A percentile compares a stretch with the other conserved stretches of the same genome.
Conservation (phyloP, 208 protist species). For the Trypanosomatidae sp. region DNA sequence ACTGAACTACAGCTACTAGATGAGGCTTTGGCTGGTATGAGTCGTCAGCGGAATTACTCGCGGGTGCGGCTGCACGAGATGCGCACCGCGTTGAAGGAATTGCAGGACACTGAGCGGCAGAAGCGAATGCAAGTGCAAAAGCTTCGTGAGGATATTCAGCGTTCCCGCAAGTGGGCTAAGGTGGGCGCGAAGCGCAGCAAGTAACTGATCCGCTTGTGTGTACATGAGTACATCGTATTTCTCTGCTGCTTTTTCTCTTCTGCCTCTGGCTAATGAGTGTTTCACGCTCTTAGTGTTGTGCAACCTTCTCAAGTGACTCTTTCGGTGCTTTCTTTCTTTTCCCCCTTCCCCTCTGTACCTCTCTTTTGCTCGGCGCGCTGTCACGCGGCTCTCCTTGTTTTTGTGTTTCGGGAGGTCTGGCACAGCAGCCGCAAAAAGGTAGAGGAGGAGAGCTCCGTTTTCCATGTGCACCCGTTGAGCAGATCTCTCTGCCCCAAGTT, state of each 20-base stretch:
- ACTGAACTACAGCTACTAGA: slow-evolving; percentile 35
- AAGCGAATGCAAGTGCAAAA: slow-evolving; percentile 43
- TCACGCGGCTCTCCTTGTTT: background rate
- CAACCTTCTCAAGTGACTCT: background rate
- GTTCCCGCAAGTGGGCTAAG: slow-evolving; percentile 14
- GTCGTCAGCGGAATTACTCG: slow-evolving; percentile 18
- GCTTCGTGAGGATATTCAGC: slow-evolving; percentile 29
- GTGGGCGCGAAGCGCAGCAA: slow-evolving; percentile 12
- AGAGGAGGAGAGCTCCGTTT: background rate
- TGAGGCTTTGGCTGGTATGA: slow-evolving; percentile 27
- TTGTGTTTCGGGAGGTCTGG: background rate
- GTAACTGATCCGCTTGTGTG: slow-evolving; percentile 3
- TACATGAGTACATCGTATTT: background rate
- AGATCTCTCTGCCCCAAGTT: background rate
- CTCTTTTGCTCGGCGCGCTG: background rate
- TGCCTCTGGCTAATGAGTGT: background rate
- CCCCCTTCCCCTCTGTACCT: too few species aligned
- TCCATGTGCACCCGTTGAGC: background rate
- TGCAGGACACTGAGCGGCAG: slow-evolving; percentile 33
- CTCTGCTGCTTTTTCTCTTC: slow-evolving; percentile 2
- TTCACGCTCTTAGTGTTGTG: background rate
- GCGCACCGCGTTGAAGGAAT: slow-evolving; percentile 22
- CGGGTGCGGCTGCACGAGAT: slow-evolving; percentile 25
- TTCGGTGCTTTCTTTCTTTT: background rate
- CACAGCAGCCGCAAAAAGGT: background rate